Percentiles rank a stretch among this genome's conserved stretches.
These are phyloP conservation scores for Globisporangium nagaii DNA, from an alignment of 352 stramenopile species.

Conservation along the genomic window DNA sequence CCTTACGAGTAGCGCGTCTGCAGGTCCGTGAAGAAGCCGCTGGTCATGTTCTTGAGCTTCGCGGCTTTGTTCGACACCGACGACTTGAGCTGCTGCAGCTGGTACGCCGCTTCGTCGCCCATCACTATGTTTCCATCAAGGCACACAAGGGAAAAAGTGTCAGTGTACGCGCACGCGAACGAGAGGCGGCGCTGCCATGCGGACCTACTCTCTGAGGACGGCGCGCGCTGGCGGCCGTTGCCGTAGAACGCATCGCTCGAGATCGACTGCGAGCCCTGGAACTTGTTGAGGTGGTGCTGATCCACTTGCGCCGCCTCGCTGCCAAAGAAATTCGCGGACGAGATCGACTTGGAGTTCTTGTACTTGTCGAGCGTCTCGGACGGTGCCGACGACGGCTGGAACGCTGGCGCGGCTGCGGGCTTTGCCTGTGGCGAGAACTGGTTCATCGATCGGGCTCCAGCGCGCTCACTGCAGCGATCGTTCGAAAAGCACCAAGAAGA, in stretches of 20 bases:
- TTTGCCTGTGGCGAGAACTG: conserved; percentile 8
- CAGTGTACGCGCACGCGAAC: no score
- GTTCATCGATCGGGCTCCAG: conserved; percentile 1
- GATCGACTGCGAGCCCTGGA: conserved; percentile 79
- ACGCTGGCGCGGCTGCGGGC: conserved; percentile 2
- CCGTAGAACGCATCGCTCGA: conserved; percentile 86
- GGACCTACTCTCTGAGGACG: conserved; percentile 58
- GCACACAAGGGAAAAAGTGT: no score
- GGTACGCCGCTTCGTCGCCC: conserved; percentile 75
- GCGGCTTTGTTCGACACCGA: conserved; percentile 73
- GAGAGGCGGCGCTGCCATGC: no score
- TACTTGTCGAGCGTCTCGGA: conserved; percentile 86
- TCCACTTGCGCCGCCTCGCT: conserved; percentile 53
- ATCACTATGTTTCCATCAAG: no score
- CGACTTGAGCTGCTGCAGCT: conserved; percentile 83
- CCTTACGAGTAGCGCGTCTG: conserved; percentile 75
- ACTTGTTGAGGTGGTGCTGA: conserved; percentile 58
- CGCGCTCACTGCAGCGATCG: conserved; percentile 28
- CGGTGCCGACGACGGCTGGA: conserved; percentile 4
- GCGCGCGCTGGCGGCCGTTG: conserved; percentile 44
- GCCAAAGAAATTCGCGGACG: conserved; percentile 87
- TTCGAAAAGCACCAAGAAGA: no score
- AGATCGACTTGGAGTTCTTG: conserved; percentile 91
- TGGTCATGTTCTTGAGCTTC: conserved; percentile 90
- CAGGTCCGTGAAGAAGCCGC: conserved; percentile 83